phyloP scores from a whole-genome alignment of 768 basidiomycete genomes.

The Imleria badia region DNA sequence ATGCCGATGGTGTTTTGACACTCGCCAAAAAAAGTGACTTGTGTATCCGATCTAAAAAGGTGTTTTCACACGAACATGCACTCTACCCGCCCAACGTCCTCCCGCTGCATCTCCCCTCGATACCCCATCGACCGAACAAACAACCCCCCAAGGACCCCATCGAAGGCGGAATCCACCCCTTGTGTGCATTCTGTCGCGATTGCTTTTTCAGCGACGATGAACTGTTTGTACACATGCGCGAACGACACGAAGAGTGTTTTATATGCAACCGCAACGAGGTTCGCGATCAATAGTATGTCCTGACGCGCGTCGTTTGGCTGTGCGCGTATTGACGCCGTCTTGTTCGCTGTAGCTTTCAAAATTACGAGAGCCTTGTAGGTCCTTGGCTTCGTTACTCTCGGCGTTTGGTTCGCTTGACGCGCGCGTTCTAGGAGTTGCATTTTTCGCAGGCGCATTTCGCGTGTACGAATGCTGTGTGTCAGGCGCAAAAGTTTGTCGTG shows the following conservation, averaged over 20 bases:
- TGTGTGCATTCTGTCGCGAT: conserved; percentile 89
- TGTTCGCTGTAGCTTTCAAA: conserved; percentile 56
- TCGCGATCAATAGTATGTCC: conserved; percentile 80
- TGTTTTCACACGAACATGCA: conserved; percentile 93
- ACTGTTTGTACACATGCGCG: conserved; percentile 90
- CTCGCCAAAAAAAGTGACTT: conserved; percentile 57
- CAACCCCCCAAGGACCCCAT: conserved; percentile 51
- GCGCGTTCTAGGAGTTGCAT: conserved; percentile 59
- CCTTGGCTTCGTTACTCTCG: neutral
- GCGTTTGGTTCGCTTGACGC: conserved; percentile 1
- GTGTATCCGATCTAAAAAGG: conserved; percentile 87
- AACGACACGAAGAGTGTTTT: conserved; percentile 95
- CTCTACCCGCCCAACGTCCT: conserved; percentile 71
- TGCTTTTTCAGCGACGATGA: conserved; percentile 94
- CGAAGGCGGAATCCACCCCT: conserved; percentile 72
- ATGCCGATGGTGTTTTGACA: neutral
- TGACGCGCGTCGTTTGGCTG: neutral
- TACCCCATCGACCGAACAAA: conserved; percentile 43
- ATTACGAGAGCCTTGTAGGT: conserved; percentile 74
- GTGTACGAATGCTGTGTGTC: conserved; percentile 72
- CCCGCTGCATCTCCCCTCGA: conserved; percentile 74
- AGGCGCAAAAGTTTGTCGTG: conserved; percentile 90
- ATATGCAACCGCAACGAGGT: conserved; percentile 83
- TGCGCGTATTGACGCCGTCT: neutral
- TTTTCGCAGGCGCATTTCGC: conserved; percentile 75